Evolutionary conservation across 2,329 filamentous ascomycete genomes (phyloP).

Genomic region (Botrytis paeoniae): DNA sequence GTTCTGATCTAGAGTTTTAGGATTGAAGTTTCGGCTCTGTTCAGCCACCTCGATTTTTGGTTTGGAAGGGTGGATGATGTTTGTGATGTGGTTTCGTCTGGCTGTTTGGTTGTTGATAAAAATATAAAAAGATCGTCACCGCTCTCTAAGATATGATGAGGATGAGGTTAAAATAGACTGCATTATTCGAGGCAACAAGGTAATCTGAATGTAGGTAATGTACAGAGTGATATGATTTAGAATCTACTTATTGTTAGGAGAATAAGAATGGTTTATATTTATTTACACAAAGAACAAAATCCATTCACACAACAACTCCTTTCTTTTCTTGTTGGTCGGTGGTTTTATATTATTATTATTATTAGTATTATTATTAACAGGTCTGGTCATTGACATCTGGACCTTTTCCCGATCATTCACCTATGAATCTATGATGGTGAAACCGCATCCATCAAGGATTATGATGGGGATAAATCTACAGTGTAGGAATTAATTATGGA

Average conservation of each 20-base stretch:
- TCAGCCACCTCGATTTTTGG: slow-evolving; percentile 17
- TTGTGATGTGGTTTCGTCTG: neutral
- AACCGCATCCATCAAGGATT: slow-evolving; percentile 10
- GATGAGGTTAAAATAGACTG: neutral
- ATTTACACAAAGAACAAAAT: neutral
- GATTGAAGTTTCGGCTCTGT: slow-evolving; percentile 1
- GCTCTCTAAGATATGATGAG: neutral
- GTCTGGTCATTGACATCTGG: slow-evolving; percentile 12
- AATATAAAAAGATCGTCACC: slow-evolving; percentile 5
- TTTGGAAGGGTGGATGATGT: slow-evolving; percentile 2
- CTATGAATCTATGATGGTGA: neutral
- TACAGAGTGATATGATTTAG: neutral
- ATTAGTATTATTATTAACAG: neutral
- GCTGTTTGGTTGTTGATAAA: neutral
- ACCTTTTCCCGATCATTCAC: slow-evolving; percentile 1
- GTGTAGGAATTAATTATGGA: slow-evolving; percentile 2
- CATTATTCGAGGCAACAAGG: slow-evolving; percentile 5
- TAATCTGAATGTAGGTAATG: neutral
- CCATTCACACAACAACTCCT: neutral
- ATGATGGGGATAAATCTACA: neutral
- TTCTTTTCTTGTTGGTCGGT: slow-evolving; percentile 6
- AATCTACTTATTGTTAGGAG: neutral
- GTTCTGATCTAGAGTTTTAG: neutral
- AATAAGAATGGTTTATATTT: neutral
- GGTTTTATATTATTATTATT: neutral